These are phyloP conservation scores for Exidia glandulosa DNA, from an alignment of 768 basidiomycete species.

Conservation along the genomic window DNA sequence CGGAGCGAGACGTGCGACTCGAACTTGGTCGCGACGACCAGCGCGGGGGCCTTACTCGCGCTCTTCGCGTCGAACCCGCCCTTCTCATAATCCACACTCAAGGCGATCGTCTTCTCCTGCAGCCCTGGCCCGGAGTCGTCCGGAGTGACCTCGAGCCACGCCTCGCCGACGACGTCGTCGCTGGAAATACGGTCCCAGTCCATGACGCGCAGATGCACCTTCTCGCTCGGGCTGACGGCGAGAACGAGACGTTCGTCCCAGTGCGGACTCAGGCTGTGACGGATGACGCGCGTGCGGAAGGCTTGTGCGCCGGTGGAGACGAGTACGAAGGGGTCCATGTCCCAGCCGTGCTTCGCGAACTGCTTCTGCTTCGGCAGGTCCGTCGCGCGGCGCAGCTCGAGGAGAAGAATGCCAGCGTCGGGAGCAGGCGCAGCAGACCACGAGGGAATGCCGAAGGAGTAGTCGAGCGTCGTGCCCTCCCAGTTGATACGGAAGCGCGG, in stretches of 20 bases:
- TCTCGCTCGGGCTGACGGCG: neutral
- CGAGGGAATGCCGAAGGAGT: too few species aligned
- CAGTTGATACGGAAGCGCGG: constrained; percentile 1
- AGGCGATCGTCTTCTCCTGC: neutral
- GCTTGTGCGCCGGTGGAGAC: neutral
- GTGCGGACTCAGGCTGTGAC: constrained; percentile 1
- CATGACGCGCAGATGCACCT: neutral
- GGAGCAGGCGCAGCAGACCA: too few species aligned
- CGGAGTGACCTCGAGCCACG: neutral
- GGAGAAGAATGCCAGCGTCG: neutral
- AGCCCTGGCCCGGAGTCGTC: neutral
- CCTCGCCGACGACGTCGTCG: neutral
- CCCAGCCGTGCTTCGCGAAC: neutral
- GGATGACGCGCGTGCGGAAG: constrained; percentile 3
- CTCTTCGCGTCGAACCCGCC: neutral
- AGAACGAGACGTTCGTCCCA: constrained; percentile 3
- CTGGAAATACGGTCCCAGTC: constrained; percentile 1
- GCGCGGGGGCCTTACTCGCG: neutral
- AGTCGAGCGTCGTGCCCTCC: constrained; percentile 1
- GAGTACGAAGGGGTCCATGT: constrained; percentile 5
- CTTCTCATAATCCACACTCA: neutral
- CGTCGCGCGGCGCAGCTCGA: neutral
- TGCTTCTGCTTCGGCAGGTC: constrained; percentile 3
- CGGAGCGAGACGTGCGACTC: constrained; percentile 1
- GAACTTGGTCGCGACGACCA: neutral